These are phyloP conservation scores for Aureobasidium sp. DNA, from an alignment of 2,329 filamentous ascomycete genomes.

Conservation along the genomic window DNA sequence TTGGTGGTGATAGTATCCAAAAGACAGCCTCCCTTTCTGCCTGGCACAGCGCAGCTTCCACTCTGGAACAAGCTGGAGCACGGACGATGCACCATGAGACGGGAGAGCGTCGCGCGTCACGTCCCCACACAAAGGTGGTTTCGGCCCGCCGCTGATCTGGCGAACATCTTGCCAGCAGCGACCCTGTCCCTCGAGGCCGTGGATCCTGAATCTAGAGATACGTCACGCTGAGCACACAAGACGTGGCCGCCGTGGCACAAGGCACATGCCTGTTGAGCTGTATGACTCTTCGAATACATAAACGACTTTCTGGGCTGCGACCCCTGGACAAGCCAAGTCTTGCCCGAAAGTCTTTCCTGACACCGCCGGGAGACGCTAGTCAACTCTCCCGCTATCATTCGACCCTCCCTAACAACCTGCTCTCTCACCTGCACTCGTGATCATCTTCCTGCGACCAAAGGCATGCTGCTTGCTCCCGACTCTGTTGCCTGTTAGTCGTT, in stretches of 20 bases:
- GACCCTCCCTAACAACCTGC: constrained; percentile 2
- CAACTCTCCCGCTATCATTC: constrained; percentile 9
- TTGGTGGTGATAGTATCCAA: not conserved
- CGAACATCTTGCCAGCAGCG: not conserved
- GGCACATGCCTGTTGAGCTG: not conserved
- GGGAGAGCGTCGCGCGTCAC: constrained; percentile 2
- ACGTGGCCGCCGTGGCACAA: not conserved
- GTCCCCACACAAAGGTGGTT: not conserved
- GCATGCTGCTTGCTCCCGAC: not conserved
- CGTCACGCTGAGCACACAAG: not conserved
- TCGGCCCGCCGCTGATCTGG: not conserved
- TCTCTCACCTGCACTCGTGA: constrained; percentile 2
- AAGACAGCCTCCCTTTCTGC: not conserved
- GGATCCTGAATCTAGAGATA: not conserved
- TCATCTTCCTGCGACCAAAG: not conserved
- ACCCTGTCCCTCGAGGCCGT: not conserved
- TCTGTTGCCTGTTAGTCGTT: not conserved
- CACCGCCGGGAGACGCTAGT: not conserved
- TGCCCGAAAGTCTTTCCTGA: not conserved
- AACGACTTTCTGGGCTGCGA: not conserved
- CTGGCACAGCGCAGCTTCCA: not conserved
- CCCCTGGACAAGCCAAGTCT: not conserved
- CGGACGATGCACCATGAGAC: not conserved
- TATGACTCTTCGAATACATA: not conserved
- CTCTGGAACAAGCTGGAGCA: not conserved